Evolutionary conservation across 192 early-diverging fungal genomes (phyloP), one percentile per base, ranked within the genome.

Genomic region (Coemansia sp.): DNA sequence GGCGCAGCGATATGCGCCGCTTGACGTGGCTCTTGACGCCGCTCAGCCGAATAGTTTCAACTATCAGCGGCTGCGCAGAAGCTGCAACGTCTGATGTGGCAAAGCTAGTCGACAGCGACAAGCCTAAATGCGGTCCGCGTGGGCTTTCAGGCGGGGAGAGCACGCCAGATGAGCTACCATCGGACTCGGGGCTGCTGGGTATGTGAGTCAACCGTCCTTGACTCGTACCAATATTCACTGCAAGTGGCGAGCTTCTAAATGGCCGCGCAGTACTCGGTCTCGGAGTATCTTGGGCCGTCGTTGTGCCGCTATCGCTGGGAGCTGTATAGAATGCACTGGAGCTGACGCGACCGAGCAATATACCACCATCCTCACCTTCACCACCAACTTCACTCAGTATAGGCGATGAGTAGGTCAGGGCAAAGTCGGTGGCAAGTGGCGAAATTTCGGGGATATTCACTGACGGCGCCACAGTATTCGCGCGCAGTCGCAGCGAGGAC

Each of bases 11-110:
- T 53, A 70, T 62, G 31, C 81, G 76, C 17, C 81, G 72, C 55
- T 70, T 74, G 59, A 83, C 73, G 57, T 83, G 81, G 51, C 64
- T 68, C 62, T 75, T 83, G 32, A 83, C 42, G 44, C 76, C 73
- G 51, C 68, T 78, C 34, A 83, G 67, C 1, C 76, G 72, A 50
- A 83, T 83, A 23, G 81, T 72, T 65, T 83, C 81, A 3, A 83
- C 66, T 31, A 62, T 50, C 31, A 71, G 6, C 34, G 73, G 73
- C 60, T 78, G 73, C 37, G 76, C 38, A 14, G 76, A 55, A 27
- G 39, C 73, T 6, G 67, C 63, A 11, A 76, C 62, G 23, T 75
- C 73, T 0, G 63, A 62, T 14, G 76, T 34, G 9, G 67, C 46
- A n/a, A 76, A 77, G 39, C 66, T 36, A 7, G 72, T 64, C 23